Evolutionary conservation across 1,284 basidiomycete species (phyloP), one percentile per base, ranked within the genome.

Genomic region (Polyporus tsugae): DNA sequence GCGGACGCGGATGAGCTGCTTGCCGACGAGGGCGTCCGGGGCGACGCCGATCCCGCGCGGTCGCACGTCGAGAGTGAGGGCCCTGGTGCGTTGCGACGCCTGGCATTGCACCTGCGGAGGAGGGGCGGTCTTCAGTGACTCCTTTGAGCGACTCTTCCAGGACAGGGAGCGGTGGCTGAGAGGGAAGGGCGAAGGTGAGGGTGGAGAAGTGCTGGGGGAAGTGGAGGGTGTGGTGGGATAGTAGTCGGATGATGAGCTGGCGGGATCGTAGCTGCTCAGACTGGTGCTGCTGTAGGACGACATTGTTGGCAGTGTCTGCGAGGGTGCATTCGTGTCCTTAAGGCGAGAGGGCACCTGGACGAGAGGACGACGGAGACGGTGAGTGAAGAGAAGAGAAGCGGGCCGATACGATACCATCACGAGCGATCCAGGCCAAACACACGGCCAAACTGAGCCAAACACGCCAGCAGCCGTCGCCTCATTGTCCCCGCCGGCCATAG

Each of bases 11-110:
- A 77, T 83, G 52, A 91, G 78, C 7, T 82, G 78, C 75, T 87
- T 90, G 64, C 89, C 89, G 60, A 86, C 77, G 69, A 90, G 78
- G 65, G 78, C 70, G 55, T 77, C 71, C 2, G 87, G 88, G 69
- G 87, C 82, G 59, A 87, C 77, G 46, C 88, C 87, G 67, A 81
- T n/a, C 15, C 62, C 58, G 13, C 62, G 58, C 6, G 63, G 66
- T 6, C 63, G 59, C 6, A 29, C 60, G 22, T 70, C 65, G 55
- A 61, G 69, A 3, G 63, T 62, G 53, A 68, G 63, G n/a, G 67
- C 60, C 22, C 65, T 59, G 57, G 44, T 59, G 62, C 66, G 62
- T 60, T 59, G 60, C 15, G 60, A 19, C 0, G 52, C 25, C 33
- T 60, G 60, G 29, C 33, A 42, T 13, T 41, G 11, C 25, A 52